Base-by-base conservation (phyloP, 2,329 filamentous ascomycete species). In the Chaetomiaceae sp. region DNA sequence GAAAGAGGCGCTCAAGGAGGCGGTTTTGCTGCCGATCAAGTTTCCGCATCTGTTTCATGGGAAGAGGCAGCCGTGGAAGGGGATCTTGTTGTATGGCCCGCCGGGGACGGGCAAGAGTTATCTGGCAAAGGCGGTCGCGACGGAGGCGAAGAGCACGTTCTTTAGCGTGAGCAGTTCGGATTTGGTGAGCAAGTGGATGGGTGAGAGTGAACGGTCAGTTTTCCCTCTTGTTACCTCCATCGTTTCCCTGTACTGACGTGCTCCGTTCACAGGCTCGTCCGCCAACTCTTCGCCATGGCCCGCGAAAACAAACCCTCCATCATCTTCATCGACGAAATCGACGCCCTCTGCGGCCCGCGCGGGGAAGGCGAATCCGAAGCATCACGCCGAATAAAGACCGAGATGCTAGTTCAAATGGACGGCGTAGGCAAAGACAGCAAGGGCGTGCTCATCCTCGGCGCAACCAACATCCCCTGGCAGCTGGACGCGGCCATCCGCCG, bases 121-220 rank as follows among this genome's bases (percentile, higher is more conserved):
- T 71, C 77, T 99, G 50, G 94, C 94, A 58, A 99, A 97, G 72
- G 94, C 94, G 2, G 92, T 99, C 47, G 94, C 94, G 49, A 99
- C 94, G 17, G 94, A 99, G 73, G 94, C 94, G 55, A 97, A 99
- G 72, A 96, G 91, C 72, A 97, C 94, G 3, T 99, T 99, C 70
- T 99, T 99, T 80, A 96, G 91, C 67, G 92, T 99, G 61, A 95
- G 89, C 73, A 95, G 89, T 78, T 95, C 90, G 68, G 94, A 99
- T 69, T 72, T 99, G 71, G 94, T 99, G 57, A 96, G 90, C 71
- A 99, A 99, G 70, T 99, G 94, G 94, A 99, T 99, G 94, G 94
- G 94, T 75, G 94, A 99, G 73, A 95, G 89, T 78, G 94, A 99
- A 83, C 84, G 91, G 89, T 95, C 75, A 45, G 78, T 15, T 3